phyloP scores from a whole-genome alignment of 305 asterid genomes.

The Caryopteris hybrid region DNA sequence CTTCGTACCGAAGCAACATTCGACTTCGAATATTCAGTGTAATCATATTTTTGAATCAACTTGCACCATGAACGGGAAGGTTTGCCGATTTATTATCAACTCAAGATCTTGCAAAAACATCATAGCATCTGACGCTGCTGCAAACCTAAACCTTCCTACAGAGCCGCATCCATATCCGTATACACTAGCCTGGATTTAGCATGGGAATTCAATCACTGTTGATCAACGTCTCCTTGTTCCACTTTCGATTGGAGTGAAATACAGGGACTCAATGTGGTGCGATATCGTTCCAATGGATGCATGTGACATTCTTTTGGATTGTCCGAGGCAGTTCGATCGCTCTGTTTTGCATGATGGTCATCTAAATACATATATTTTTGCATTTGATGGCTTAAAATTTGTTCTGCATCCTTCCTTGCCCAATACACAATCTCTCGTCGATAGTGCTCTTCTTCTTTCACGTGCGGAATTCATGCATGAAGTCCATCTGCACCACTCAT shows the following conservation, averaged over 20 bases:
- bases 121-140: neutral
- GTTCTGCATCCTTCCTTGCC: no score
- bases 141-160: neutral
- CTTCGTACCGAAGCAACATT: no score
- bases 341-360: no score
- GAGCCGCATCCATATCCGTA: neutral
- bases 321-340: no score
- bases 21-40: neutral
- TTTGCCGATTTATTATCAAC: neutral
- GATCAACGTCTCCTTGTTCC: neutral
- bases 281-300: neutral
- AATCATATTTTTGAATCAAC: neutral
- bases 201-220: neutral
- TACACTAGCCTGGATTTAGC: neutral
- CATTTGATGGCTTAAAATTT: no score
- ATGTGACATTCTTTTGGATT: no score
- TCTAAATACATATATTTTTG: no score
- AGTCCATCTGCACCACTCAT: no score
- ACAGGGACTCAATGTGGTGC: neutral
- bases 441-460: no score
- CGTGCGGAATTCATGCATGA: no score
- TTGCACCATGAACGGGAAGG: neutral
- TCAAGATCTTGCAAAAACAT: neutral
- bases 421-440: no score
- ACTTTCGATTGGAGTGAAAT: neutral